A percentile compares a stretch with the other conserved stretches of the same genome.
Conservation (phyloP, 495 filamentous ascomycete genomes). For the Pyrenopolyporus hunteri region DNA sequence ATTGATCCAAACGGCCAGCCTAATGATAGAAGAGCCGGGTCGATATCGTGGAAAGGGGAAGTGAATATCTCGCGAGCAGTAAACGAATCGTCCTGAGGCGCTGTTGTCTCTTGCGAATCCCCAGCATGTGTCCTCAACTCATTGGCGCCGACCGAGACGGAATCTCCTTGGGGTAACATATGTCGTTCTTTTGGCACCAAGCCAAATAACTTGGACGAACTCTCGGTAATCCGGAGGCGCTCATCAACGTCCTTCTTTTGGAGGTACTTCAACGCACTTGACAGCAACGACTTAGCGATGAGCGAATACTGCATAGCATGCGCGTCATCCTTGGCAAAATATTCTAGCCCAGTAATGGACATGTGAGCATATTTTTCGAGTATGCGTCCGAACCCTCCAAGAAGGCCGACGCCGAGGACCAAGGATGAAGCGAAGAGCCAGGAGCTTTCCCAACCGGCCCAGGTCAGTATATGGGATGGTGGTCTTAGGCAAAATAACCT, state of each 20-base stretch:
- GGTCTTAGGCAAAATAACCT: too few species aligned
- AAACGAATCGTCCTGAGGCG: conserved; percentile 5
- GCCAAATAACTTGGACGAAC: conserved; percentile 52
- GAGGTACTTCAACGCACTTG: conserved; percentile 47
- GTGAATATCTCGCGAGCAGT: conserved; percentile 1
- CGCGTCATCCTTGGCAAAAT: conserved; percentile 49
- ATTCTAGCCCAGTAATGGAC: conserved; percentile 50
- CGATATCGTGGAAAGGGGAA: conserved; percentile 37
- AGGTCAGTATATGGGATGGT: neutral
- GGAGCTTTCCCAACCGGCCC: conserved; percentile 38
- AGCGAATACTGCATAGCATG: conserved; percentile 55
- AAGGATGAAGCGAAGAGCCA: conserved; percentile 57
- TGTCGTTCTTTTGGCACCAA: conserved; percentile 42
- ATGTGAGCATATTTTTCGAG: conserved; percentile 51
- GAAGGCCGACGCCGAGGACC: conserved; percentile 51
- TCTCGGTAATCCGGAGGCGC: conserved; percentile 47
- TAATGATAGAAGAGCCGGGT: conserved; percentile 37
- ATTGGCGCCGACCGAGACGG: neutral
- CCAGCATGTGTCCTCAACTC: neutral
- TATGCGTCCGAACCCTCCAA: conserved; percentile 52
- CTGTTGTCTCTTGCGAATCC: neutral
- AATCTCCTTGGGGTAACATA: neutral
- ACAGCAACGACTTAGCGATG: conserved; percentile 52
- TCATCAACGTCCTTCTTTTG: conserved; percentile 49
- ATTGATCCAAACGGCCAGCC: conserved; percentile 25